A percentile compares a stretch with the other conserved stretches of the same genome.
phyloP scores from a whole-genome alignment of 495 filamentous ascomycete genomes.

The Hypoxylon trugodes region DNA sequence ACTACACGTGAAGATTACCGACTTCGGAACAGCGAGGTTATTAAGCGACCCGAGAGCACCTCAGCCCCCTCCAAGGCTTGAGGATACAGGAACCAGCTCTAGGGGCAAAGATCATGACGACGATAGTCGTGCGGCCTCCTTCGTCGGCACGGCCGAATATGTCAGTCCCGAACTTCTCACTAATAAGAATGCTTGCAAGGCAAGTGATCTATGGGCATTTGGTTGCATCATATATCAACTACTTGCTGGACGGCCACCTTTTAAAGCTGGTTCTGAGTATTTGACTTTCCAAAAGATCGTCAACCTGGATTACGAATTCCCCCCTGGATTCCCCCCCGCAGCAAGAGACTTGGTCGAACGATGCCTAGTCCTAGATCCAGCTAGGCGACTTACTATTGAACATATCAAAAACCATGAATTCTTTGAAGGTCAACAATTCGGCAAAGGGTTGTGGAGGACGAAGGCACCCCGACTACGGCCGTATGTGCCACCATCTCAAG shows the following conservation, averaged over 20 bases:
- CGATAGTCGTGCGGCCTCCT: constrained; percentile 81
- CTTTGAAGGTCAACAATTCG: constrained; percentile 90
- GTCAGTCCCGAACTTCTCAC: constrained; percentile 95
- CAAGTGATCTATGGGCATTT: constrained; percentile 98
- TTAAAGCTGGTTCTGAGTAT: constrained; percentile 98
- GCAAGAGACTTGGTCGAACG: constrained; percentile 93
- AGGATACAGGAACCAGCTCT: constrained; percentile 49
- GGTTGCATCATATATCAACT: constrained; percentile 99
- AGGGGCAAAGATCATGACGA: constrained; percentile 56
- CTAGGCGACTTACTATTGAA: constrained; percentile 87
- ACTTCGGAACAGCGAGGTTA: constrained; percentile 97
- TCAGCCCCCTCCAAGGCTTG: constrained; percentile 44
- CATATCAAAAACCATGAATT: constrained; percentile 98
- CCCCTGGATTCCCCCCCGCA: constrained; percentile 84
- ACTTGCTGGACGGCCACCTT: constrained; percentile 89
- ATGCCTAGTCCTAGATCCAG: constrained; percentile 88
- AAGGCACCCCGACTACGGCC: constrained; percentile 90
- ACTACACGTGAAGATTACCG: constrained; percentile 98
- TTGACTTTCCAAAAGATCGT: constrained; percentile 99
- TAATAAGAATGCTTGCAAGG: constrained; percentile 96
- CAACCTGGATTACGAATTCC: constrained; percentile 91
- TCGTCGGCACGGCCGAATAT: constrained; percentile 98
- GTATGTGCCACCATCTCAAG: constrained; percentile 80
- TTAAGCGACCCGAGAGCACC: constrained; percentile 71
- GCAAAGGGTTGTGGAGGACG: constrained; percentile 84